Conservation (phyloP, 805 yeast species). For the Yarrowia deformans region DNA sequence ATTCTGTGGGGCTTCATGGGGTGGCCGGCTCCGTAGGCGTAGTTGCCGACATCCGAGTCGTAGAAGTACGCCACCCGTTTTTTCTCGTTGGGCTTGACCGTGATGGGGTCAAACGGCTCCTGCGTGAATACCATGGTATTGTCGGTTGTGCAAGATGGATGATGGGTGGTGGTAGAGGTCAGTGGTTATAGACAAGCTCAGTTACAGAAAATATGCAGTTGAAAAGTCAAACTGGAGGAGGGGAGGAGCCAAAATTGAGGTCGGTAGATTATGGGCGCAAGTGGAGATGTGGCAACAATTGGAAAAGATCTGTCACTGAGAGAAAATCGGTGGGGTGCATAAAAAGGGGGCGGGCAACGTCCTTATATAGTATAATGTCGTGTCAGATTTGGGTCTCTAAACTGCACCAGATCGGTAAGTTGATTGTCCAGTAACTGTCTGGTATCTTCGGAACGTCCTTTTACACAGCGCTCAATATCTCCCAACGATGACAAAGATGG, state of each 20-base stretch:
- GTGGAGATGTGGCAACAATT: background rate
- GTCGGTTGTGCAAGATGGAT: background rate
- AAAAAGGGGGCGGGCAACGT: background rate
- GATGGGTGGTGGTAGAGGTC: background rate
- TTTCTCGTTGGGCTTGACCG: slow-evolving; percentile 40
- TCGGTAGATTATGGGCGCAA: slow-evolving; percentile 17
- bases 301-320: background rate
- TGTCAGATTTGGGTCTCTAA: background rate
- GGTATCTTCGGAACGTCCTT: too few species aligned
- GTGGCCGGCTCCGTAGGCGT: slow-evolving; percentile 98
- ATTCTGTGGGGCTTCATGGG: slow-evolving; percentile 99
- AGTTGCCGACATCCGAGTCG: slow-evolving; percentile 87
- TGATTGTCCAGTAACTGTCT: too few species aligned
- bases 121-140: slow-evolving; percentile 34
- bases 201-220: slow-evolving; percentile 35
- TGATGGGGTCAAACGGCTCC: slow-evolving; percentile 40
- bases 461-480: too few species aligned
- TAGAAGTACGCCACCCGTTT: slow-evolving; percentile 39
- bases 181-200: background rate
- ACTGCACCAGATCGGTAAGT: too few species aligned
- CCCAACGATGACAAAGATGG: too few species aligned
- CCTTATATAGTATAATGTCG: background rate
- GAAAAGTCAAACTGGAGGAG: slow-evolving; percentile 6
- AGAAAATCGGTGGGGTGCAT: background rate
- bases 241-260: background rate